These are phyloP conservation scores for Exobasidium cylindrosporum DNA, from an alignment of 1,284 basidiomycete species.

Conservation along the genomic window DNA sequence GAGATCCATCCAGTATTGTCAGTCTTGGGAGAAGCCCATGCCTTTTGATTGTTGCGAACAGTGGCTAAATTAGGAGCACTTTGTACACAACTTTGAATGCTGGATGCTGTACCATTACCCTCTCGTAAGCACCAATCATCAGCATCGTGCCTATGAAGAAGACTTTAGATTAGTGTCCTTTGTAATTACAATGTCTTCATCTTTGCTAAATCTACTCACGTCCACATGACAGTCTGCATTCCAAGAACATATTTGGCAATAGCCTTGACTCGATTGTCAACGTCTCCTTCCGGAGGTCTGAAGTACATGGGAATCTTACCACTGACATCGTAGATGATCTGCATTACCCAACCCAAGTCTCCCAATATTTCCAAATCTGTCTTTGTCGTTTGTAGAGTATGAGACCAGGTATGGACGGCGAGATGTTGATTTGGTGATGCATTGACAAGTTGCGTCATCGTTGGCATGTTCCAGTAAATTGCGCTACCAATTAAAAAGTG, in stretches of 20 bases:
- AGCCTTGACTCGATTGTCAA: constrained; percentile 47
- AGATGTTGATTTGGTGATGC: constrained; percentile 63
- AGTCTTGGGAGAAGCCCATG: constrained; percentile 23
- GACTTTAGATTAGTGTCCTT: too few species aligned
- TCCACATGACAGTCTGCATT: constrained; percentile 47
- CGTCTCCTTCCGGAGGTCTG: constrained; percentile 48
- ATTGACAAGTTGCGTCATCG: constrained; percentile 62
- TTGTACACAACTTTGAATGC: constrained; percentile 7
- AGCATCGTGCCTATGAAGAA: constrained; percentile 27
- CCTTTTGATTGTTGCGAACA: constrained; percentile 28
- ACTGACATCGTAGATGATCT: constrained; percentile 75
- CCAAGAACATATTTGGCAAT: constrained; percentile 46
- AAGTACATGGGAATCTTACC: constrained; percentile 56
- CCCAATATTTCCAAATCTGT: constrained; percentile 69
- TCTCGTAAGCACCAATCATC: constrained; percentile 48
- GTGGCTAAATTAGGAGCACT: constrained; percentile 27
- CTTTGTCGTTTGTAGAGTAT: constrained; percentile 68
- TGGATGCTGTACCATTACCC: constrained; percentile 30
- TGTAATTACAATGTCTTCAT: too few species aligned
- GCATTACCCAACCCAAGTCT: constrained; percentile 78
- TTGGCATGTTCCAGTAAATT: constrained; percentile 63
- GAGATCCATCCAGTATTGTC: constrained; percentile 39
- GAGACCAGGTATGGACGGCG: constrained; percentile 59
- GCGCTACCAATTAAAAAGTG: constrained; percentile 80
- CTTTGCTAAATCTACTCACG: not conserved